Evolutionary conservation across 1,139 yeast species (phyloP).

Genomic region (Sugiyamaella novakii): DNA sequence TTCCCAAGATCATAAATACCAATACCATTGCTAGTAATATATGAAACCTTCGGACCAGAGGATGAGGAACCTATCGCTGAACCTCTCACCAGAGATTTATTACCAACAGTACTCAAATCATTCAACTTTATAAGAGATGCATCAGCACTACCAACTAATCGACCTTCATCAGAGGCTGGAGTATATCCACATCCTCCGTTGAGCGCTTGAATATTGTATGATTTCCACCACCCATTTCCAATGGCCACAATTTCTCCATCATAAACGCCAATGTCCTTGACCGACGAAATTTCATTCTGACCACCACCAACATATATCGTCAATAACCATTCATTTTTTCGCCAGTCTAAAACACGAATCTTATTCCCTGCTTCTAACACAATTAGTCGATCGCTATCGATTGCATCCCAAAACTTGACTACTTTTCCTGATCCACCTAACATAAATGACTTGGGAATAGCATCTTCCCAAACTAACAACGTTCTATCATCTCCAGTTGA

Average conservation of each 20-base stretch:
- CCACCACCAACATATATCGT: constrained; percentile 35
- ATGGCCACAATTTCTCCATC: constrained; percentile 39
- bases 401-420: constrained; percentile 42
- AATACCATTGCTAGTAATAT: constrained; percentile 17
- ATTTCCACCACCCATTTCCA: constrained; percentile 45
- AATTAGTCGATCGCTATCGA: constrained; percentile 39
- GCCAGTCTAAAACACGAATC: constrained; percentile 42
- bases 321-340: constrained; percentile 38
- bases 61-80: not conserved
- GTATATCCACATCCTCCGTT: constrained; percentile 38
- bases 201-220: constrained; percentile 33
- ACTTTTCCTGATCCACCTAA: constrained; percentile 36
- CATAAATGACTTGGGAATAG: constrained; percentile 26
- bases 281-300: constrained; percentile 7
- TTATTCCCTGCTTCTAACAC: constrained; percentile 41
- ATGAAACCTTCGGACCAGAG: constrained; percentile 10
- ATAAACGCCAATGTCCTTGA: constrained; percentile 35
- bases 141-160: constrained; percentile 20
- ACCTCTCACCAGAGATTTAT: not conserved
- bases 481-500: constrained; percentile 41
- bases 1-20: constrained; percentile 23
- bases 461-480: constrained; percentile 40
- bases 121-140: constrained; percentile 2
- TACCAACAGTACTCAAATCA: not conserved
- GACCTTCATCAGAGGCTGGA: constrained; percentile 29